Base-by-base conservation (phyloP, 2,329 filamentous ascomycete species). In the Rutstroemia sp. region DNA sequence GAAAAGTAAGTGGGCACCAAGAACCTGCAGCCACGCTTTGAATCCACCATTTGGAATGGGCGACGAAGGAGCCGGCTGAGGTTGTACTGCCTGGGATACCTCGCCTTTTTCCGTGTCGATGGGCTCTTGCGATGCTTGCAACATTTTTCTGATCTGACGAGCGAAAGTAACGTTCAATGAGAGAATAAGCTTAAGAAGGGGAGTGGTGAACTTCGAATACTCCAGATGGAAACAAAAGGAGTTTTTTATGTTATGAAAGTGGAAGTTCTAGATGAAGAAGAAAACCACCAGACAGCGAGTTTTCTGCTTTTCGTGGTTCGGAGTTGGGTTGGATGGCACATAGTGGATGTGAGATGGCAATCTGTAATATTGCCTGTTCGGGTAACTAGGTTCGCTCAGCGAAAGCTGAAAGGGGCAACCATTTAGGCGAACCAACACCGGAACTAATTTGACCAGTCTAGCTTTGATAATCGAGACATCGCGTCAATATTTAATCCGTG, bases 21-120 rank as follows among this genome's bases (percentile, higher is more conserved):
- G 71, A 4, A 78, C 77, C 62, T 82, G 80, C 0, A 73, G 68
- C 80, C 80, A 83, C n/a, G 80, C 80, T 37, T 70, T 65, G 27
- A 76, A 64, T 0, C 80, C 80, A 7, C 79, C 79, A 54, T 83
- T 66, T 8, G 70, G 66, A 42, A 42, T 42, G 16, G 16, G 16
- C 9, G 17, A 42, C 10, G 16, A n/a, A 19, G 39, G 39, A 42
- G 39, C 39, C 17, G 39, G 17, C 39, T n/a, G 39, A n/a, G 39
- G 39, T 42, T 42, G 16, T 8, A 2, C 10, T 42, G 3, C 39
- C 39, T 42, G 17, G 39, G 16, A n/a, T 10, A n/a, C 39, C 17
- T 42, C 39, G 39, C 3, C 9, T 42, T 19, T 42, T 19, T 42
- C 39, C 5, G 14, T 10, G 17, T 19, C 14, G 17, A n/a, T 42